These are phyloP conservation scores for Chrysosporium keratinophilum DNA, from an alignment of 2,329 filamentous ascomycete species.

Conservation along the genomic window DNA sequence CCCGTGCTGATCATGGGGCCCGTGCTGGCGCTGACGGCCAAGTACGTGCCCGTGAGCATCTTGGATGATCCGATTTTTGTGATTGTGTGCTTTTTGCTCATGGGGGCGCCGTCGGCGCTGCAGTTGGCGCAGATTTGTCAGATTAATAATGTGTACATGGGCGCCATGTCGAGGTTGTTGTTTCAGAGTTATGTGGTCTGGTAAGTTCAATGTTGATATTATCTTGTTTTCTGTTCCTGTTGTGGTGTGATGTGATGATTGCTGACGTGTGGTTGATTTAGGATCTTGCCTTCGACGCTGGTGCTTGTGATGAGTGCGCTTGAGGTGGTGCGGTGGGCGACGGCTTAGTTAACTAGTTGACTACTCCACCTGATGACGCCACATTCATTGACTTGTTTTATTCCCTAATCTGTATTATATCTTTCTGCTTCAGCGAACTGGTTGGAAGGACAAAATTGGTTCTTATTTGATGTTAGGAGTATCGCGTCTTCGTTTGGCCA, in stretches of 20 bases:
- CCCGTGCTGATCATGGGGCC: conserved; percentile 90
- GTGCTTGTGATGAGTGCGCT: conserved; percentile 82
- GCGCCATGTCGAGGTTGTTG: conserved; percentile 81
- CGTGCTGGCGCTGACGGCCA: conserved; percentile 73
- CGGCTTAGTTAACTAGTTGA: no score
- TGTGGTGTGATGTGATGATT: no score
- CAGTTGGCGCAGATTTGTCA: conserved; percentile 98
- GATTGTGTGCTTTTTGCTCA: conserved; percentile 92
- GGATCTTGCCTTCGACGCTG: conserved; percentile 88
- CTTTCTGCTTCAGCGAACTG: no score
- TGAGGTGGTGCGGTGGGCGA: conserved; percentile 84
- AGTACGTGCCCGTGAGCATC: conserved; percentile 85
- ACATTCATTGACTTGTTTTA: no score
- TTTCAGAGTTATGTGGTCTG: conserved; percentile 97
- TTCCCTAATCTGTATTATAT: background rate
- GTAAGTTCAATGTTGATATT: no score
- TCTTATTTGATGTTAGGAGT: no score
- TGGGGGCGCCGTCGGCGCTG: conserved; percentile 82
- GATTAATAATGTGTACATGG: conserved; percentile 92
- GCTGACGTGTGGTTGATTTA: conserved; percentile 28
- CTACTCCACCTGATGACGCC: no score
- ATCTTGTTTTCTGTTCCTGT: no score
- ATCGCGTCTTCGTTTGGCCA: no score
- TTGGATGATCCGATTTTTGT: conserved; percentile 96
- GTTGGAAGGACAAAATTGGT: no score